Percentiles rank a stretch among this genome's conserved stretches.
Conservation (phyloP, 208 protist genomes). For the Crithidia expoeki region DNA sequence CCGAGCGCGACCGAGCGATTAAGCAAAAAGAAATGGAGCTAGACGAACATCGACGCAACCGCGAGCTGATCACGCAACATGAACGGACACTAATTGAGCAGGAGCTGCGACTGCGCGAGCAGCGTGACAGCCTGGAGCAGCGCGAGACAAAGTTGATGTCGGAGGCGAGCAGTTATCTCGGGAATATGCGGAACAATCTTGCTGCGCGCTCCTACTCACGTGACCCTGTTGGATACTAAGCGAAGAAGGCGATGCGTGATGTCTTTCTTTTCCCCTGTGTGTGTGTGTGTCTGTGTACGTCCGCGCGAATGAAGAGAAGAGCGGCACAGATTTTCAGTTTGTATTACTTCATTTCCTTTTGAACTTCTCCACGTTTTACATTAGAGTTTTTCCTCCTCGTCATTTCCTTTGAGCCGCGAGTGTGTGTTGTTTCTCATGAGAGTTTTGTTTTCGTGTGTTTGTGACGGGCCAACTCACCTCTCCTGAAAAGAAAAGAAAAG, state of each 20-base stretch:
- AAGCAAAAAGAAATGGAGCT: slow-evolving; percentile 81
- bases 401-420: neutral
- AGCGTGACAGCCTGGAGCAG: slow-evolving; percentile 88
- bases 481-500: neutral
- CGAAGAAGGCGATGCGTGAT: neutral
- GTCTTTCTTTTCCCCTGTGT: neutral
- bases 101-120: slow-evolving; percentile 87
- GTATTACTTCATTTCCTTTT: neutral
- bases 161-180: slow-evolving; percentile 84
- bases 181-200: slow-evolving; percentile 72
- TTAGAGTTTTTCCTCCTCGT: slow-evolving; percentile 12
- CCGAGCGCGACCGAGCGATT: slow-evolving; percentile 72
- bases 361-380: neutral
- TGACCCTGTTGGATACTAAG: slow-evolving; percentile 56
- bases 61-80: slow-evolving; percentile 85
- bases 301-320: too few species aligned
- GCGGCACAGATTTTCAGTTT: neutral
- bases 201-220: slow-evolving; percentile 64
- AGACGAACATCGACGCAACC: slow-evolving; percentile 78
- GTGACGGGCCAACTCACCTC: neutral
- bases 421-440: neutral
- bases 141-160: slow-evolving; percentile 88
- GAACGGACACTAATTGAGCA: slow-evolving; percentile 90
- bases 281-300: too few species aligned
- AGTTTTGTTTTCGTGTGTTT: neutral